Percentiles rank a stretch among this genome's conserved stretches.
Conservation (phyloP, 1,284 basidiomycete species). For the Cryptococcus amylolentus region DNA sequence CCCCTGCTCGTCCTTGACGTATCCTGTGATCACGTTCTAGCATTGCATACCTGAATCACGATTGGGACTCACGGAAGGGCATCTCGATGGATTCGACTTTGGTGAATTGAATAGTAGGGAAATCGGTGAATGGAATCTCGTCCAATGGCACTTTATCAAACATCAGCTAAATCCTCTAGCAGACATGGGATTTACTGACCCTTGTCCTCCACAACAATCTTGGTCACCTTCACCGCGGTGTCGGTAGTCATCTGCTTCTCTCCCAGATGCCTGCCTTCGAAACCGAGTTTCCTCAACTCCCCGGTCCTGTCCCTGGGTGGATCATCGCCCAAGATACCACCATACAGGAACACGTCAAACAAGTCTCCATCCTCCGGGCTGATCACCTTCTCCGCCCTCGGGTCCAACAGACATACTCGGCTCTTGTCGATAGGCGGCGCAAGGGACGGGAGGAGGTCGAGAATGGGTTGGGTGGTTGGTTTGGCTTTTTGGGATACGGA, state of each 20-base stretch:
- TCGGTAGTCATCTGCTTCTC: conserved; percentile 97
- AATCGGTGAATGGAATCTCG: conserved; percentile 70
- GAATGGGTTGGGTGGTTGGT: conserved; percentile 62
- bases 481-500: conserved; percentile 51
- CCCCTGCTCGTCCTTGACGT: conserved; percentile 49
- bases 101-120: conserved; percentile 82
- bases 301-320: conserved; percentile 59
- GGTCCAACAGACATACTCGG: conserved; percentile 81
- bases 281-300: conserved; percentile 80
- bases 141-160: conserved; percentile 59
- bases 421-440: conserved; percentile 53
- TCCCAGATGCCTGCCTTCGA: conserved; percentile 77
- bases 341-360: conserved; percentile 84
- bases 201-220: conserved; percentile 75
- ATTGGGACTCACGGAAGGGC: conserved; percentile 71
- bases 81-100: conserved; percentile 83
- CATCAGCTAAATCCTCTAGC: background rate
- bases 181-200: conserved; percentile 50
- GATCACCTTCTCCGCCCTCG: conserved; percentile 67
- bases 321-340: conserved; percentile 54
- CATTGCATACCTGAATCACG: background rate
- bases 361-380: conserved; percentile 67
- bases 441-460: conserved; percentile 61
- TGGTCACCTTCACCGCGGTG: conserved; percentile 90
- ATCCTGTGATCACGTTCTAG: conserved; percentile 38